These are phyloP conservation scores for Eleusine coracana DNA, from an alignment of 176 grass and related monocot genomes.

Conservation along the genomic window DNA sequence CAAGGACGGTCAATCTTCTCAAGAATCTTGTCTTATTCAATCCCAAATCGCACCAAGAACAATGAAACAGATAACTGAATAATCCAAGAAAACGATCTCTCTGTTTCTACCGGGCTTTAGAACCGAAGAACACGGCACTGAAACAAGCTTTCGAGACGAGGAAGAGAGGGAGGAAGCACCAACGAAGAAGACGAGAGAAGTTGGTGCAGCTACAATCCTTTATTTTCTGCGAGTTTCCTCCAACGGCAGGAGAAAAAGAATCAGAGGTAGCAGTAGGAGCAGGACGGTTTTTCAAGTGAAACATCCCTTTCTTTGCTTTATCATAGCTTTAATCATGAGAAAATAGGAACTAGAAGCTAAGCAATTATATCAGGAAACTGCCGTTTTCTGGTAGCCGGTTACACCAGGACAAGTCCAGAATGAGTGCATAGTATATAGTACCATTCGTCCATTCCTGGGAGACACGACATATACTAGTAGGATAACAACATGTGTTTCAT, in stretches of 20 bases:
- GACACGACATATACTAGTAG: neutral
- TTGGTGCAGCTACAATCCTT: neutral
- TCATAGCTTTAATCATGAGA: constrained; percentile 48
- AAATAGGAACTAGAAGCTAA: constrained; percentile 31
- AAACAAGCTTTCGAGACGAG: neutral
- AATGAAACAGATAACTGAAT: neutral
- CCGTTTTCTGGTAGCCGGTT: constrained; percentile 29
- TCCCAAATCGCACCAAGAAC: neutral
- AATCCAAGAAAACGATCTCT: constrained; percentile 5
- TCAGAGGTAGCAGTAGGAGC: constrained; percentile 30
- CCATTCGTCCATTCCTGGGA: neutral
- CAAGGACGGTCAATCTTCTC: neutral
- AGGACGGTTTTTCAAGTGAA: constrained; percentile 45
- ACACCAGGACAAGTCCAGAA: constrained; percentile 27
- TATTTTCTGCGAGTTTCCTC: neutral
- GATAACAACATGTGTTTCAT: neutral
- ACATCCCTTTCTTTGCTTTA: constrained; percentile 52
- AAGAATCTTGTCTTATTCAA: neutral
- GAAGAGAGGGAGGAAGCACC: neutral
- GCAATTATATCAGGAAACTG: constrained; percentile 15
- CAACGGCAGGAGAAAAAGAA: constrained; percentile 25
- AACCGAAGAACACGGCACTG: constrained; percentile 4
- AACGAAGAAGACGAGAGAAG: neutral
- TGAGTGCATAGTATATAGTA: neutral
- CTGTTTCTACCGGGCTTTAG: neutral